Evolutionary conservation across 2,329 filamentous ascomycete species (phyloP).

Genomic region (Dactylellina parvicollis): DNA sequence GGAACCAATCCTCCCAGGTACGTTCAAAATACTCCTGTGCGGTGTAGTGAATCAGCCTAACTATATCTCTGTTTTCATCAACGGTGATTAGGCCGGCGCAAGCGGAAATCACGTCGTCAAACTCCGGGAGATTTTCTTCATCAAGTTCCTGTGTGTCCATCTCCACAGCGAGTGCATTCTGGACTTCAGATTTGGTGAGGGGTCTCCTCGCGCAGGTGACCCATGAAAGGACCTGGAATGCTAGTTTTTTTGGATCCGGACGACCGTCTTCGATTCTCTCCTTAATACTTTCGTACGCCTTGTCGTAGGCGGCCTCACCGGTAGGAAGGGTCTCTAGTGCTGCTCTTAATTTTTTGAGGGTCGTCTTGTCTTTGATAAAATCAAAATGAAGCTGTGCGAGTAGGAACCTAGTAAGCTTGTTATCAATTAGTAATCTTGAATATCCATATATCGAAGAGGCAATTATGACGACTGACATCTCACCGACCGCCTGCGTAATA

Average conservation of each 20-base stretch:
- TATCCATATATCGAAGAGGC: neutral
- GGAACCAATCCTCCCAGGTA: slow-evolving; percentile 1
- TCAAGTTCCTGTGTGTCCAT: neutral
- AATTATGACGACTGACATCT: slow-evolving; percentile 8
- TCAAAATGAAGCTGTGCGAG: slow-evolving; percentile 62
- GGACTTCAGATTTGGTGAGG: slow-evolving; percentile 7
- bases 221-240: slow-evolving; percentile 19
- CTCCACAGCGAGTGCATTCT: slow-evolving; percentile 4
- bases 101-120: slow-evolving; percentile 25
- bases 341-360: slow-evolving; percentile 59
- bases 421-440: neutral
- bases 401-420: slow-evolving; percentile 60
- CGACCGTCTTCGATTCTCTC: neutral
- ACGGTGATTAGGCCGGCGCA: slow-evolving; percentile 59
- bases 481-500: neutral
- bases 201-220: slow-evolving; percentile 8
- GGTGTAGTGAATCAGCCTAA: slow-evolving; percentile 59
- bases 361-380: slow-evolving; percentile 59
- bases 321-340: slow-evolving; percentile 59
- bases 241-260: neutral
- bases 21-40: slow-evolving; percentile 58
- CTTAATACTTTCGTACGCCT: slow-evolving; percentile 7
- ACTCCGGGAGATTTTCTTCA: slow-evolving; percentile 1
- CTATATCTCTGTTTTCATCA: slow-evolving; percentile 56
- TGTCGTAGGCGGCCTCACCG: slow-evolving; percentile 53